Conservation (phyloP, 331 rosid genomes). For the Dryas integrifolia region DNA sequence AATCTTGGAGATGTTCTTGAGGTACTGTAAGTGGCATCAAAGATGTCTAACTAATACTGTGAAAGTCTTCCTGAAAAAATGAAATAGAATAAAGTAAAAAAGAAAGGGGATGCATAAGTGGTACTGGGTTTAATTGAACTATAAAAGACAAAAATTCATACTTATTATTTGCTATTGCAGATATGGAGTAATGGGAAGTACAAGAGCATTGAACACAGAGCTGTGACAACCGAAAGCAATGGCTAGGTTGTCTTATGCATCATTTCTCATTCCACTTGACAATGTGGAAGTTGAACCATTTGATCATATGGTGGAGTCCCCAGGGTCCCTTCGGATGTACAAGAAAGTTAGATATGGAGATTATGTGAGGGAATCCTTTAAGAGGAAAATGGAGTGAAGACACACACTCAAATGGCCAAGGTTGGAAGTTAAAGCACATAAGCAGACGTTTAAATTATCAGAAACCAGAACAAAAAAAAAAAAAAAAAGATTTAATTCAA, state of each 20-base stretch:
- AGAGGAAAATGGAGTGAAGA: neutral
- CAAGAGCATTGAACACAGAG: slow-evolving; percentile 21
- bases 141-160: too few relatives aligned
- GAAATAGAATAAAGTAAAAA: too few relatives aligned
- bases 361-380: neutral
- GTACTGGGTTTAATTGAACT: too few relatives aligned
- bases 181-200: slow-evolving; percentile 17
- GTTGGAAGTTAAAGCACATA: neutral
- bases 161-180: too few relatives aligned
- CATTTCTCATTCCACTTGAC: slow-evolving; percentile 24
- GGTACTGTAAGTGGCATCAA: slow-evolving; percentile 12
- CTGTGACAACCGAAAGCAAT: slow-evolving; percentile 3
- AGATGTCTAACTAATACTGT: neutral
- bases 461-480: neutral
- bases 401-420: neutral
- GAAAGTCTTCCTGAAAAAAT: too few relatives aligned
- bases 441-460: neutral
- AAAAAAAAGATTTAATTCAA: slow-evolving; percentile 20
- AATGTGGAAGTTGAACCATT: slow-evolving; percentile 36
- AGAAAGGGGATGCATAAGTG: too few relatives aligned
- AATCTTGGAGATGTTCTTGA: slow-evolving; percentile 34
- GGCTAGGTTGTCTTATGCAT: slow-evolving; percentile 12
- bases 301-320: slow-evolving; percentile 19
- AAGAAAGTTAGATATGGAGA: slow-evolving; percentile 4
- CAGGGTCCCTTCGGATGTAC: slow-evolving; percentile 15